Conservation (phyloP, 139 green algal species). For the Eudorina sp. region DNA sequence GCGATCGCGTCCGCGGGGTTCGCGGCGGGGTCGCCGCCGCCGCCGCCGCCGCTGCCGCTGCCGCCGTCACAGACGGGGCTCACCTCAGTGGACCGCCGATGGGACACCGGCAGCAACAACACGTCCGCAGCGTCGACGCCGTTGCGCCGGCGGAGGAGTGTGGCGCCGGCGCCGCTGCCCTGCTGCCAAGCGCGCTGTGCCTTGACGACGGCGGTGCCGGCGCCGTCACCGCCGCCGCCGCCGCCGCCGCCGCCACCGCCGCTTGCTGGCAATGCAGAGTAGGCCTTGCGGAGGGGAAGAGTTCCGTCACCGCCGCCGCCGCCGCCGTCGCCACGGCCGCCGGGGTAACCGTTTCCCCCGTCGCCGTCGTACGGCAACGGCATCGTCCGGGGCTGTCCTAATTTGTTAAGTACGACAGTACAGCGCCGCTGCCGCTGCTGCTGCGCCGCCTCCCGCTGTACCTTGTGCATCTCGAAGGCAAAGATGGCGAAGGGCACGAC, state of each 20-base stretch:
- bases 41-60: neutral
- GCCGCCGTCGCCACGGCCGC: neutral
- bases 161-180: neutral
- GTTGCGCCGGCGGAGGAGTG: neutral
- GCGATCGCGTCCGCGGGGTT: neutral
- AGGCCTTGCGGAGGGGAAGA: neutral
- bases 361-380: neutral
- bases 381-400: neutral
- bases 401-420: too few relatives aligned
- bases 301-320: neutral
- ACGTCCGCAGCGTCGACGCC: neutral
- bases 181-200: neutral
- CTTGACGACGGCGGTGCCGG: neutral
- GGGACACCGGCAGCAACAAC: neutral
- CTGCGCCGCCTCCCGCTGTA: neutral
- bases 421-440: neutral
- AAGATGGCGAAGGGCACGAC: slow-evolving; percentile 46
- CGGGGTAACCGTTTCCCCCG: neutral
- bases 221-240: too few relatives aligned
- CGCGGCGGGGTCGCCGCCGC: neutral
- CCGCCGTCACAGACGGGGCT: too few relatives aligned
- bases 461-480: slow-evolving; percentile 22
- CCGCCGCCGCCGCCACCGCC: too few relatives aligned
- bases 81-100: neutral
- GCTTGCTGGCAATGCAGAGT: neutral